Conservation (phyloP, 306 rosid species). For the Sesbania bispinosa region DNA sequence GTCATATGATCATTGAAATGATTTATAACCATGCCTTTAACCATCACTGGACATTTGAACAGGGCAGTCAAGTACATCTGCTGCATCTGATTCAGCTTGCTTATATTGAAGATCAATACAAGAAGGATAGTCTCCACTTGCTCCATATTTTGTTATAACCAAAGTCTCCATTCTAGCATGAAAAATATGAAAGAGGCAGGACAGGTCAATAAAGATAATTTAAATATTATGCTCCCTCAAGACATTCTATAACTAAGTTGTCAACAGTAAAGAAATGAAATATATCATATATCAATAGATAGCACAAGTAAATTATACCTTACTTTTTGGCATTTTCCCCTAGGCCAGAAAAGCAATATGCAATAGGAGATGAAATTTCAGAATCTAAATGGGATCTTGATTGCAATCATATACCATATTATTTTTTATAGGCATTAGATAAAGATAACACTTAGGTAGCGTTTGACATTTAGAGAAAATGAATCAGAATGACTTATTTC, state of each 20-base stretch:
- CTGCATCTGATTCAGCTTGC: constrained; percentile 61
- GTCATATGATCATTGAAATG: neutral
- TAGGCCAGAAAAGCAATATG: constrained; percentile 73
- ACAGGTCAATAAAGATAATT: constrained; percentile 33
- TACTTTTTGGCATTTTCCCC: constrained; percentile 33
- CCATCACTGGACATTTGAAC: constrained; percentile 86
- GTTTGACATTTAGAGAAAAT: no score
- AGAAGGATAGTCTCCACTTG: constrained; percentile 79
- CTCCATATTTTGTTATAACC: constrained; percentile 81
- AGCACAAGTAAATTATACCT: constrained; percentile 40
- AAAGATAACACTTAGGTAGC: neutral
- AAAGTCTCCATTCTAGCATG: constrained; percentile 46
- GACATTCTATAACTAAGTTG: constrained; percentile 4
- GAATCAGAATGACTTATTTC: no score
- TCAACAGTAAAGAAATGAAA: neutral
- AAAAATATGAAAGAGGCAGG: constrained; percentile 25
- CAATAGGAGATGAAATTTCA: constrained; percentile 24
- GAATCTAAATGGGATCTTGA: constrained; percentile 1
- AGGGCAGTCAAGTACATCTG: constrained; percentile 80
- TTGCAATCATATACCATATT: neutral
- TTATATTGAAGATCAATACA: constrained; percentile 65
- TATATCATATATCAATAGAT: neutral
- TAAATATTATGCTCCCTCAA: neutral
- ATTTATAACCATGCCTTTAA: constrained; percentile 22
- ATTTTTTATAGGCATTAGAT: neutral